These are phyloP conservation scores for Leishmania gerbilli DNA, from an alignment of 208 protist genomes.

Conservation along the genomic window DNA sequence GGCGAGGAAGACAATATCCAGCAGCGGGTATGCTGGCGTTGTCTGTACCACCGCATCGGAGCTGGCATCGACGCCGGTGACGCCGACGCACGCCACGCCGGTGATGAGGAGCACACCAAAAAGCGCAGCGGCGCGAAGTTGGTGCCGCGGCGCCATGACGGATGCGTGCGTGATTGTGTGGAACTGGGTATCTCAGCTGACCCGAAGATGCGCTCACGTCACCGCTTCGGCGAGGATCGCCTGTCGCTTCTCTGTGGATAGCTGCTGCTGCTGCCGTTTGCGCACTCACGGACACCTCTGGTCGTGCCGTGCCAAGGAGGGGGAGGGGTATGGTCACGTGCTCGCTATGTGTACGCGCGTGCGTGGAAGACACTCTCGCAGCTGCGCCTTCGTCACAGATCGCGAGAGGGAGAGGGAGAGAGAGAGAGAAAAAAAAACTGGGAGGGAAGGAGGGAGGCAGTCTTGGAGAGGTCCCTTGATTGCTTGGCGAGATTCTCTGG, in stretches of 20 bases:
- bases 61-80: not conserved
- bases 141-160: not conserved
- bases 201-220: not conserved
- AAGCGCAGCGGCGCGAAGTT: not conserved
- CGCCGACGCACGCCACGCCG: not conserved
- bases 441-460: not conserved
- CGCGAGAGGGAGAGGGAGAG: not conserved
- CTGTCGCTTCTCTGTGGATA: not conserved
- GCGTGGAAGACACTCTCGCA: not conserved
- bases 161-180: not conserved
- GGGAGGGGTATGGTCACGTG: not conserved
- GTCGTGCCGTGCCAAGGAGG: not conserved
- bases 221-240: not conserved
- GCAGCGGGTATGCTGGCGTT: constrained; percentile 36
- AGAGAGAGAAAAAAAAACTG: not conserved
- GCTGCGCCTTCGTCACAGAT: not conserved
- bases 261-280: not conserved
- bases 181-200: not conserved
- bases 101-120: constrained; percentile 6
- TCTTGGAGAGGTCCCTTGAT: not conserved
- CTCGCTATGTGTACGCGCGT: not conserved
- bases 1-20: constrained; percentile 61
- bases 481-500: not conserved
- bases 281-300: not conserved
- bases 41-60: constrained; percentile 25